A percentile compares a stretch with the other conserved stretches of the same genome.
Evolutionary conservation across 2,329 filamentous ascomycete genomes (phyloP).

Genomic region (Microsporum ferrugineum): DNA sequence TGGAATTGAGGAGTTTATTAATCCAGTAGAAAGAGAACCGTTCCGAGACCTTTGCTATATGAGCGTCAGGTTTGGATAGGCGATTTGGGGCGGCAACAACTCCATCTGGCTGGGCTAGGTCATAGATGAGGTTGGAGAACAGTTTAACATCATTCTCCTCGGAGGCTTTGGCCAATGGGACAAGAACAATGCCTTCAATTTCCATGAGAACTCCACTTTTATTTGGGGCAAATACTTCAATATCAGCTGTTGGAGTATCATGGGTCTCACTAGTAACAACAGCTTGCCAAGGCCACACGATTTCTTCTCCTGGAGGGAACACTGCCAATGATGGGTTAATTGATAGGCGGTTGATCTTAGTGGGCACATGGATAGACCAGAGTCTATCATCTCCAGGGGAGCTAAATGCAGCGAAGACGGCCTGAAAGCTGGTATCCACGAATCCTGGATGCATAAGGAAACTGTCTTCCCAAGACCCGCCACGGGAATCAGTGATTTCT

Average conservation of each 20-base stretch:
- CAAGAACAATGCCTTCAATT: background rate
- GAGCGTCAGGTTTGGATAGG: background rate
- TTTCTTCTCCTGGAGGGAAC: background rate
- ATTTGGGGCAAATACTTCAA: background rate
- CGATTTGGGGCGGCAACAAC: background rate
- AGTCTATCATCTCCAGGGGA: slow-evolving; percentile 15
- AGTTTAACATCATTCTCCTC: background rate
- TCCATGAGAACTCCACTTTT: background rate
- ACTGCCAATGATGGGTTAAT: background rate
- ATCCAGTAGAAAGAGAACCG: background rate
- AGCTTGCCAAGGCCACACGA: background rate
- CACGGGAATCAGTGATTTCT: background rate
- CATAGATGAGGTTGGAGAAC: background rate
- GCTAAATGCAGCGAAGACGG: slow-evolving; percentile 12
- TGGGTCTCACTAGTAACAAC: background rate
- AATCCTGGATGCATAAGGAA: slow-evolving; percentile 15
- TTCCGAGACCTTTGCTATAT: background rate
- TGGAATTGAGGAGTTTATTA: background rate
- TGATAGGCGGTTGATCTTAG: slow-evolving; percentile 4
- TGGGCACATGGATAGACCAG: slow-evolving; percentile 15
- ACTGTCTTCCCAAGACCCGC: background rate
- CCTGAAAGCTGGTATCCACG: slow-evolving; percentile 17
- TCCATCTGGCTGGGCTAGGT: background rate
- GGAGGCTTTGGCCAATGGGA: background rate
- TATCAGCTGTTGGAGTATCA: background rate